Evolutionary conservation across 495 filamentous ascomycete species (phyloP).

Genomic region (Penicillium coprophilum): DNA sequence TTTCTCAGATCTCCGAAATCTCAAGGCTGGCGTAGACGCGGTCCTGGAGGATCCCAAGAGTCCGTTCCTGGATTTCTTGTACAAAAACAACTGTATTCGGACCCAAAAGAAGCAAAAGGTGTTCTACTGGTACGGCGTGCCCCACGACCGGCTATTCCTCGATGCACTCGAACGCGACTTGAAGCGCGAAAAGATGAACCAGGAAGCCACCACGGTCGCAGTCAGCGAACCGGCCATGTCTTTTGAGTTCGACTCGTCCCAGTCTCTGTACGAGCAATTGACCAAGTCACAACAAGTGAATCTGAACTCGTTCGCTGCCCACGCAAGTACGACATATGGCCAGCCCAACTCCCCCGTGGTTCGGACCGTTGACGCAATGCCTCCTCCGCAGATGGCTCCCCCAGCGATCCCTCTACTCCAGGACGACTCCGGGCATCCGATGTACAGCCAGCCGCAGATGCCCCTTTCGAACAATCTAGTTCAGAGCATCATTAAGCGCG

Average conservation of each 20-base stretch:
- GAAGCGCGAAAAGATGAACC: conserved; percentile 98
- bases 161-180: conserved; percentile 95
- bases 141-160: conserved; percentile 94
- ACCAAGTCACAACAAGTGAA: conserved; percentile 99
- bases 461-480: conserved; percentile 59
- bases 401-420: conserved; percentile 75
- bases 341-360: conserved; percentile 83
- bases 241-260: conserved; percentile 98
- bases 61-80: conserved; percentile 95
- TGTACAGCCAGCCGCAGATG: conserved; percentile 61
- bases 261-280: conserved; percentile 98
- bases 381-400: conserved; percentile 69
- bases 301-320: conserved; percentile 90
- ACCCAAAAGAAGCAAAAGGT: conserved; percentile 99
- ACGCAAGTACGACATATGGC: conserved; percentile 73
- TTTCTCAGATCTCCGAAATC: conserved; percentile 96
- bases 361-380: conserved; percentile 86
- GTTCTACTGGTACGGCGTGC: conserved; percentile 99
- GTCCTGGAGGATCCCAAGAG: conserved; percentile 98
- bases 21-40: conserved; percentile 98
- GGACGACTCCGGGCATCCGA: conserved; percentile 76
- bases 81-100: conserved; percentile 99
- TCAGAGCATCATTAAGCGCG: conserved; percentile 75
- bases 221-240: conserved; percentile 95
- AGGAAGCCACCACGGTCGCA: conserved; percentile 94